These are phyloP conservation scores for Hansenula lynferdii DNA, from an alignment of 1,139 yeast species.

Conservation along the genomic window DNA sequence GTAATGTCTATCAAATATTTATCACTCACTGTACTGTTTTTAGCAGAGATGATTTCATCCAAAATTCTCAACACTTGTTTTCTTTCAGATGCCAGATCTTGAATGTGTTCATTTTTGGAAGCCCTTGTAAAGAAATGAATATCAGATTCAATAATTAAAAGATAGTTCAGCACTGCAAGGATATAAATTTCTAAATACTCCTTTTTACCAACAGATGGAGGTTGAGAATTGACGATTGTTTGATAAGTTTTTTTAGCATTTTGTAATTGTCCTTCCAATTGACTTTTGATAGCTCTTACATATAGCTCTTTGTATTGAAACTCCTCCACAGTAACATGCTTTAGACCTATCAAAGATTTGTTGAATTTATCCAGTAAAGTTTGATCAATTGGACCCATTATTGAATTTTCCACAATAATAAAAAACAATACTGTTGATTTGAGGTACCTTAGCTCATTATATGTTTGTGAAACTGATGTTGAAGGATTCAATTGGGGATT, in stretches of 20 bases:
- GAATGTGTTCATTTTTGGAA: conserved; percentile 1
- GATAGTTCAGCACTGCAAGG: conserved; percentile 9
- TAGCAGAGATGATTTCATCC: conserved; percentile 2
- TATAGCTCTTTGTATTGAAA: background rate
- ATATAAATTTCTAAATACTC: conserved; percentile 13
- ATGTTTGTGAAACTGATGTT: background rate
- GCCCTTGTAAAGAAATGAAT: conserved; percentile 7
- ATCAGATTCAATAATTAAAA: conserved; percentile 12
- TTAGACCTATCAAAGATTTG: background rate
- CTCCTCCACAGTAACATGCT: too few species aligned
- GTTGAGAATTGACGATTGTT: conserved; percentile 2
- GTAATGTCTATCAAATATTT: conserved; percentile 13
- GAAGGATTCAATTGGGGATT: background rate
- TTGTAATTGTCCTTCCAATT: conserved; percentile 8
- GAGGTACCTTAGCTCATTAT: conserved; percentile 2
- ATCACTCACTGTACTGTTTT: conserved; percentile 2
- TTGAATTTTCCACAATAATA: conserved; percentile 10
- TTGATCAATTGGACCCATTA: conserved; percentile 8
- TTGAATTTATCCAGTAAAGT: background rate
- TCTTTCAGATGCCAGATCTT: conserved; percentile 4
- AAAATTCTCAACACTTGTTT: conserved; percentile 3
- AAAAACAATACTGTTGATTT: conserved; percentile 9
- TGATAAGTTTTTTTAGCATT: conserved; percentile 7
- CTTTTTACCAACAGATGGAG: background rate
- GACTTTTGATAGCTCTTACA: conserved; percentile 4